These are phyloP conservation scores for Plasmodium blacklocki DNA, from an alignment of 169 alveolate genomes.

Conservation along the genomic window DNA sequence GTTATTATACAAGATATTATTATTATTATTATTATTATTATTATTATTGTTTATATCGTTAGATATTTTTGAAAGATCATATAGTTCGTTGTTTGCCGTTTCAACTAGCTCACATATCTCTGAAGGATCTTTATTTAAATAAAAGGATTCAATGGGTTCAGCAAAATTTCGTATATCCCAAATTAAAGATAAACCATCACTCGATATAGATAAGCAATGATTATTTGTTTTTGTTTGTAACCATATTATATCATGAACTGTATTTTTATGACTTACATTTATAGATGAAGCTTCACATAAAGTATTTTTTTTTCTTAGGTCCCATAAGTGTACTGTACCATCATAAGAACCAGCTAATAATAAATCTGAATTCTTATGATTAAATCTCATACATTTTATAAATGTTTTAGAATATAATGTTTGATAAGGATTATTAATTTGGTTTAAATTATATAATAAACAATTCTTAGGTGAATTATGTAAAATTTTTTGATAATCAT, in stretches of 20 bases:
- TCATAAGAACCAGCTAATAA: constrained; percentile 70
- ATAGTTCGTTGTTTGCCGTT: constrained; percentile 13
- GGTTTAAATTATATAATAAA: constrained; percentile 41
- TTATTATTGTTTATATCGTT: background rate
- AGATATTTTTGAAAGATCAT: background rate
- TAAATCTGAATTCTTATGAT: constrained; percentile 69
- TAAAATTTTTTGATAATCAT: constrained; percentile 48
- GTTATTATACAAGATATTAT: background rate
- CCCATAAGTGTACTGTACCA: constrained; percentile 67
- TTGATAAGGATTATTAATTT: constrained; percentile 67
- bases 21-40: background rate
- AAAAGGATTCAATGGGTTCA: constrained; percentile 43
- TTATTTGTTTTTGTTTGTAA: constrained; percentile 66
- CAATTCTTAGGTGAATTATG: constrained; percentile 57
- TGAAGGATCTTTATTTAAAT: constrained; percentile 28
- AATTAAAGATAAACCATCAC: constrained; percentile 60
- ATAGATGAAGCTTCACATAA: constrained; percentile 53
- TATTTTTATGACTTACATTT: constrained; percentile 58
- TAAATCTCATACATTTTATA: constrained; percentile 65
- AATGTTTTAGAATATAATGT: constrained; percentile 47
- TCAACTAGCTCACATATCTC: constrained; percentile 37
- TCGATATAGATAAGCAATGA: constrained; percentile 54
- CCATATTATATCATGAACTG: constrained; percentile 65
- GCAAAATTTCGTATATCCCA: constrained; percentile 73
- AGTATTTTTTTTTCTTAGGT: constrained; percentile 62